Evolutionary conservation across 805 yeast species (phyloP).

Genomic region (Zygotorulaspora chibaensis): DNA sequence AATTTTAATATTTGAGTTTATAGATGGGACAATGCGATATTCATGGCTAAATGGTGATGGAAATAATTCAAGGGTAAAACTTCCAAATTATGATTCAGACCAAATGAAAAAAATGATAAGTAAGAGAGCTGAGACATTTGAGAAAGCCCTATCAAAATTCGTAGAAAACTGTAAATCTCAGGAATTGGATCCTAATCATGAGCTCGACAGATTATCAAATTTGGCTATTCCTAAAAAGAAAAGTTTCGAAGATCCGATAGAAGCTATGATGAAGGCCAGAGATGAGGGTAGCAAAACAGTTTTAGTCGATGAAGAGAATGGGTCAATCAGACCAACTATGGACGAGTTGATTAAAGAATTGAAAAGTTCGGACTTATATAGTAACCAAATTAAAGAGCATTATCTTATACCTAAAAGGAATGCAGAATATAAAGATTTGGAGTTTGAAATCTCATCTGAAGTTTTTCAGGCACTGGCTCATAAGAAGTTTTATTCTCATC

Average conservation of each 20-base stretch:
- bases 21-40: conserved; percentile 56
- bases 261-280: conserved; percentile 45
- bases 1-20: conserved; percentile 68
- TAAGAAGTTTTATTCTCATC: conserved; percentile 69
- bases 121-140: conserved; percentile 53
- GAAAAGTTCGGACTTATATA: conserved; percentile 47
- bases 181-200: conserved; percentile 40
- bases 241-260: conserved; percentile 56
- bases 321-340: conserved; percentile 39
- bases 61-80: conserved; percentile 42
- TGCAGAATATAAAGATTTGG: conserved; percentile 44
- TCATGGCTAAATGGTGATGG: conserved; percentile 43
- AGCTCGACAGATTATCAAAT: conserved; percentile 37
- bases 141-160: conserved; percentile 37
- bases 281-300: conserved; percentile 16
- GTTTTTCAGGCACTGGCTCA: conserved; percentile 49
- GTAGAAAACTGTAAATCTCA: conserved; percentile 28
- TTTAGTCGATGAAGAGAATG: conserved; percentile 26
- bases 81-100: conserved; percentile 50
- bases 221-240: conserved; percentile 46
- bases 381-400: conserved; percentile 56
- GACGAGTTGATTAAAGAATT: conserved; percentile 48
- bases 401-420: conserved; percentile 44
- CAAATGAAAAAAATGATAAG: conserved; percentile 58
- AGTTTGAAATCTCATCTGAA: conserved; percentile 47